phyloP scores from a whole-genome alignment of 1,284 basidiomycete genomes.

The Ustilago sp. region DNA sequence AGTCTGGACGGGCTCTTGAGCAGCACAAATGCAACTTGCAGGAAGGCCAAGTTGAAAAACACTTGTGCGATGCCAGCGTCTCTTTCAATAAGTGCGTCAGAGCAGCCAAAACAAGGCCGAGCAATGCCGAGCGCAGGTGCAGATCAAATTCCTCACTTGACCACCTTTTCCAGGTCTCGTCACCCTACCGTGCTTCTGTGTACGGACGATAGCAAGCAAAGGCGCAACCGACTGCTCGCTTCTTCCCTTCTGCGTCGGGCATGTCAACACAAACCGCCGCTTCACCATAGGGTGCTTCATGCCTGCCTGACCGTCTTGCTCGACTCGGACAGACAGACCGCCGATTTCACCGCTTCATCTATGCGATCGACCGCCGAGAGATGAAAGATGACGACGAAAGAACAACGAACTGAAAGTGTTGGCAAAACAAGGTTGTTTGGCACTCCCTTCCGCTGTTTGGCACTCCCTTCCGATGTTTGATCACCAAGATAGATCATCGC shows the following conservation, averaged over 20 bases:
- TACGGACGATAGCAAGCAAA: background rate
- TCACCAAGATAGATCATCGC: background rate
- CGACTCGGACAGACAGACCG: background rate
- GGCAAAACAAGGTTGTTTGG: background rate
- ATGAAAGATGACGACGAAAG: background rate
- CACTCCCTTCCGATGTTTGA: background rate
- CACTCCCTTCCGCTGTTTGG: background rate
- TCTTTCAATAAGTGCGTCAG: background rate
- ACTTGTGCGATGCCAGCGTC: background rate
- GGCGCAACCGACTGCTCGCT: background rate
- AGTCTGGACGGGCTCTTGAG: too few relatives aligned
- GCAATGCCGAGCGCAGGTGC: slow-evolving; percentile 34
- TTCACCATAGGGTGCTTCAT: background rate
- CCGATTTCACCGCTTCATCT: background rate
- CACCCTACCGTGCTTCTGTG: background rate
- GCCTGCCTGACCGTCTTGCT: too few relatives aligned
- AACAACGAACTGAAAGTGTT: background rate
- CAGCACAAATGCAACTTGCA: too few relatives aligned
- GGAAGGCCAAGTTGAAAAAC: too few relatives aligned
- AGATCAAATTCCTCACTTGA: slow-evolving; percentile 27
- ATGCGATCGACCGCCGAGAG: background rate
- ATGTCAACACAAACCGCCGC: background rate
- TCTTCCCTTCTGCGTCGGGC: background rate
- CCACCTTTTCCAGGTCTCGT: background rate
- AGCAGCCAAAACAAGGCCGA: slow-evolving; percentile 10